A percentile compares a stretch with the other conserved stretches of the same genome.
These are phyloP conservation scores for Medicago arabica DNA, from an alignment of 306 rosid genomes.

Conservation along the genomic window DNA sequence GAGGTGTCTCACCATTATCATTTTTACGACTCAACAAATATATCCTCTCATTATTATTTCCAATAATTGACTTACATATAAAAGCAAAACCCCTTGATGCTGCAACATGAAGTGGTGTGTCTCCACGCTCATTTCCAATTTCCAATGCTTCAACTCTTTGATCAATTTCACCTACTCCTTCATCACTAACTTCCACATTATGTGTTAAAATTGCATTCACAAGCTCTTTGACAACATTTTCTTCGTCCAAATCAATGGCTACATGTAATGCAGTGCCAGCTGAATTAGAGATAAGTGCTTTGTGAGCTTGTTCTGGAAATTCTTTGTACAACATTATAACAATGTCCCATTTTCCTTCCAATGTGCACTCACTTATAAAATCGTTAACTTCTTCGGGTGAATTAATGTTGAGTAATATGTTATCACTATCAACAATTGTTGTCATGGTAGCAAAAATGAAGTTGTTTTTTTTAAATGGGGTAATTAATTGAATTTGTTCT, in stretches of 20 bases:
- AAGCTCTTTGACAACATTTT: background rate
- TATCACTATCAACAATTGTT: background rate
- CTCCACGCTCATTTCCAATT: background rate
- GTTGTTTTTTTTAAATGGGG: background rate
- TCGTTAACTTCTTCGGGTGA: background rate
- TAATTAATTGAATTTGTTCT: background rate
- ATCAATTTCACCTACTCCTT: too few species aligned
- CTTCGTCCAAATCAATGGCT: background rate
- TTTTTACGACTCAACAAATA: slow-evolving; percentile 10
- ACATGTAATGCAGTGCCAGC: slow-evolving; percentile 1
- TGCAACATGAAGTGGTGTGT: slow-evolving; percentile 40
- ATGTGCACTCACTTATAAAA: slow-evolving; percentile 1
- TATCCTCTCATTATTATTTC: background rate
- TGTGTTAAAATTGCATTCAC: background rate
- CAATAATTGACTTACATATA: slow-evolving; percentile 28
- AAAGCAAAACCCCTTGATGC: slow-evolving; percentile 32
- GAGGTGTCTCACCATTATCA: slow-evolving; percentile 25
- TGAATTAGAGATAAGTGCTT: background rate
- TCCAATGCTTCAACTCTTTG: background rate
- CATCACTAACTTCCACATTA: background rate
- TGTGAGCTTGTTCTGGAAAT: background rate
- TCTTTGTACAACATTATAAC: background rate
- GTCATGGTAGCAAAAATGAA: background rate
- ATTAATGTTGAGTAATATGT: background rate
- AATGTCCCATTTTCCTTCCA: slow-evolving; percentile 38